Evolutionary conservation across 306 rosid genomes (phyloP).

Genomic region (Pachyrhizus erosus): DNA sequence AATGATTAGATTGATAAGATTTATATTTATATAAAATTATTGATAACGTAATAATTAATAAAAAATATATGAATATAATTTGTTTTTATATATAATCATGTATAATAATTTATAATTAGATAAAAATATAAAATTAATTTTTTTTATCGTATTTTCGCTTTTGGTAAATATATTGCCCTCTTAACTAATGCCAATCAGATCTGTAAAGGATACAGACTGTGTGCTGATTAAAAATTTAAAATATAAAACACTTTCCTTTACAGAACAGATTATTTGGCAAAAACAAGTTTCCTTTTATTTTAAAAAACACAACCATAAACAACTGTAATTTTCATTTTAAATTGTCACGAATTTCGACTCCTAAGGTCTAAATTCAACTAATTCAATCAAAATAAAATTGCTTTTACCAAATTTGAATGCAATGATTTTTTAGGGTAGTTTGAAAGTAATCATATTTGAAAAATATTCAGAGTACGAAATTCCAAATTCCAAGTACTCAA

Average conservation of each 20-base stretch:
- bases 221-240: not conserved
- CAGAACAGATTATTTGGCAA: constrained; percentile 8
- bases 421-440: not conserved
- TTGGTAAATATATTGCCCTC: no score
- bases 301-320: not conserved
- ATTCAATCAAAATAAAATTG: not conserved
- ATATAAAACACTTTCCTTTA: not conserved
- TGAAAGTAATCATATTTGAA: not conserved
- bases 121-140: no score
- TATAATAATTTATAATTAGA: no score
- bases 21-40: no score
- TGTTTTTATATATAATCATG: no score
- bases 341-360: not conserved
- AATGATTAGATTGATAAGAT: no score
- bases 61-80: no score
- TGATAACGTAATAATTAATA: no score
- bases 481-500: not conserved
- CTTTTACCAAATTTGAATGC: not conserved
- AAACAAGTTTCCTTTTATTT: not conserved
- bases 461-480: not conserved
- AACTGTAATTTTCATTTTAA: not conserved
- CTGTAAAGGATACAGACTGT: not conserved
- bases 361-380: not conserved
- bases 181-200: no score
- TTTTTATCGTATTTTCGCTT: no score